A percentile compares a stretch with the other conserved stretches of the same genome.
Evolutionary conservation across 2,329 filamentous ascomycete species (phyloP).

Genomic region (Botrytis porri): DNA sequence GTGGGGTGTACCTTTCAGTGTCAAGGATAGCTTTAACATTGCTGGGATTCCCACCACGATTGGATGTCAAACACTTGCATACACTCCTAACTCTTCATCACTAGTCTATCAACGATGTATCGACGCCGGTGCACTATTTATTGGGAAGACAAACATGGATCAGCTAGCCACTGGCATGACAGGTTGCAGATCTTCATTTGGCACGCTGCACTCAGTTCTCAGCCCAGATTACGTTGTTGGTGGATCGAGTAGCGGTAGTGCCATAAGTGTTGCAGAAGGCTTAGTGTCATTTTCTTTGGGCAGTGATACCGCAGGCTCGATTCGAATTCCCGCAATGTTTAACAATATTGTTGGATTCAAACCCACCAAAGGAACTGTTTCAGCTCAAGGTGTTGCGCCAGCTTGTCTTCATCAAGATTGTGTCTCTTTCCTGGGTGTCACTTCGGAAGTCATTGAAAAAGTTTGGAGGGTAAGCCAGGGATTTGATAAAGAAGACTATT

Average conservation of each 20-base stretch:
- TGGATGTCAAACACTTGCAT: slow-evolving; percentile 46
- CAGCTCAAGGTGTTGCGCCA: slow-evolving; percentile 46
- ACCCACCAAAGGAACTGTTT: slow-evolving; percentile 50
- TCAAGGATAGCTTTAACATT: slow-evolving; percentile 51
- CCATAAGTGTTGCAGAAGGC: slow-evolving; percentile 49
- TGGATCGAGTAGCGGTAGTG: slow-evolving; percentile 53
- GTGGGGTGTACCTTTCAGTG: slow-evolving; percentile 50
- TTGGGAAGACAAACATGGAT: slow-evolving; percentile 56
- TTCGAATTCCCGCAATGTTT: slow-evolving; percentile 49
- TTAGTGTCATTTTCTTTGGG: slow-evolving; percentile 53
- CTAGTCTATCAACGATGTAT: slow-evolving; percentile 47
- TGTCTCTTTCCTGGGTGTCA: slow-evolving; percentile 48
- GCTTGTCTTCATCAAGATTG: slow-evolving; percentile 54
- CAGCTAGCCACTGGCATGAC: slow-evolving; percentile 55
- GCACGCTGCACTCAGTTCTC: slow-evolving; percentile 48
- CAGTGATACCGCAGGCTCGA: slow-evolving; percentile 53
- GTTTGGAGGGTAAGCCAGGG: slow-evolving; percentile 49
- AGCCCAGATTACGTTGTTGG: slow-evolving; percentile 50
- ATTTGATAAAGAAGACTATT: slow-evolving; percentile 48
- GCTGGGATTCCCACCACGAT: slow-evolving; percentile 46
- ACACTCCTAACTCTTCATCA: slow-evolving; percentile 45
- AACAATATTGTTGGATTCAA: slow-evolving; percentile 49
- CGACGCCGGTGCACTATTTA: slow-evolving; percentile 51
- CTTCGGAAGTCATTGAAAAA: slow-evolving; percentile 45
- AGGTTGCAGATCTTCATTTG: slow-evolving; percentile 54